A percentile compares a stretch with the other conserved stretches of the same genome.
Conservation (phyloP, 805 yeast species). For the Ogataea glucozyma region DNA sequence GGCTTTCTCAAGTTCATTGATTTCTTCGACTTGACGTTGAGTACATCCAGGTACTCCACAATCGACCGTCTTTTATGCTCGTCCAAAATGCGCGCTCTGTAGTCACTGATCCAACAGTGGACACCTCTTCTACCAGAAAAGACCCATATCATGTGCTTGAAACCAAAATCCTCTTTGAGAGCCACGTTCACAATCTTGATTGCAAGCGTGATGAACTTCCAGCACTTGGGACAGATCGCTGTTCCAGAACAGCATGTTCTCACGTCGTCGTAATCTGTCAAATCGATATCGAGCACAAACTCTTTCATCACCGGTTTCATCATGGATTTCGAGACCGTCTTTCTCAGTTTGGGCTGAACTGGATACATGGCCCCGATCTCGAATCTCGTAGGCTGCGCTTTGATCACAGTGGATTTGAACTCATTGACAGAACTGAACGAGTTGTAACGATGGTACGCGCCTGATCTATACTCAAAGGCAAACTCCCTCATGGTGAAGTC, state of each 20-base stretch:
- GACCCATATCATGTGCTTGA: constrained; percentile 85
- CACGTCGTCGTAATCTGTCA: constrained; percentile 92
- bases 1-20: constrained; percentile 67
- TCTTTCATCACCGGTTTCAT: constrained; percentile 85
- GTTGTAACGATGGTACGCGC: constrained; percentile 87
- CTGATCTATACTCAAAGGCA: constrained; percentile 86
- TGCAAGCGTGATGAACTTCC: constrained; percentile 90
- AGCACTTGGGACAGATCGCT: constrained; percentile 82
- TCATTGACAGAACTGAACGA: constrained; percentile 68
- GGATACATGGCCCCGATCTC: constrained; percentile 93
- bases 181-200: constrained; percentile 71
- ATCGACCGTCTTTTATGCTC: constrained; percentile 77
- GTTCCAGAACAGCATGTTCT: constrained; percentile 93
- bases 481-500: constrained; percentile 90
- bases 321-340: constrained; percentile 69
- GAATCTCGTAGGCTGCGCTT: constrained; percentile 82
- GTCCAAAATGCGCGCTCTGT: constrained; percentile 70
- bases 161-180: constrained; percentile 85
- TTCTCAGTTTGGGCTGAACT: constrained; percentile 84
- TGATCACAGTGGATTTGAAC: constrained; percentile 74
- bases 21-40: constrained; percentile 53
- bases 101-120: constrained; percentile 96
- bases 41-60: constrained; percentile 79
- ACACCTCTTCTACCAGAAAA: constrained; percentile 99
- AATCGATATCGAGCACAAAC: constrained; percentile 93